phyloP scores from a whole-genome alignment of 192 early-diverging fungal species.

The Rhizophagus prolifer region DNA sequence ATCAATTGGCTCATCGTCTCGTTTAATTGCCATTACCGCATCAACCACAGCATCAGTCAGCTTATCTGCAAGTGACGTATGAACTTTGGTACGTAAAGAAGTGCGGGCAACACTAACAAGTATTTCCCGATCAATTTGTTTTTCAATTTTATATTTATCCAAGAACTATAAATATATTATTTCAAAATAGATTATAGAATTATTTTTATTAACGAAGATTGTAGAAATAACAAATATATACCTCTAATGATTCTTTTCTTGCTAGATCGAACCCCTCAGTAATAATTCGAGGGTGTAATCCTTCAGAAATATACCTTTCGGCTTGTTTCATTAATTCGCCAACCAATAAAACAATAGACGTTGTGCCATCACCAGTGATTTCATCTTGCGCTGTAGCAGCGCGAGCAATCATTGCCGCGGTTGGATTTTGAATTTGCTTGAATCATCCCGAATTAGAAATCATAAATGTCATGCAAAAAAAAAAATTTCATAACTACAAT shows the following conservation, averaged over 20 bases:
- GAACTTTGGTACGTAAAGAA: slow-evolving; percentile 93
- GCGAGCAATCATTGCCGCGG: slow-evolving; percentile 98
- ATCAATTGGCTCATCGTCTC: slow-evolving; percentile 86
- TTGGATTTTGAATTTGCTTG: slow-evolving; percentile 99
- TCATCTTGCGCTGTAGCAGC: slow-evolving; percentile 99
- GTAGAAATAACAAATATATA: slow-evolving; percentile 33
- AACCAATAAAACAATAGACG: slow-evolving; percentile 93
- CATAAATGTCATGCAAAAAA: slow-evolving; percentile 5
- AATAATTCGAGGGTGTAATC: slow-evolving; percentile 92
- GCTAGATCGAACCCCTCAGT: slow-evolving; percentile 97
- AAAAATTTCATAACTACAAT: neutral
- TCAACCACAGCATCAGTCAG: slow-evolving; percentile 97
- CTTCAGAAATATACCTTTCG: slow-evolving; percentile 90
- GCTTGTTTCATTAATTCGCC: slow-evolving; percentile 98
- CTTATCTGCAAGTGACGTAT: slow-evolving; percentile 83
- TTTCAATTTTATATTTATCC: slow-evolving; percentile 78
- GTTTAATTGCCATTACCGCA: slow-evolving; percentile 85
- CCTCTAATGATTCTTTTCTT: slow-evolving; percentile 88
- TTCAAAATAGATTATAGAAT: neutral
- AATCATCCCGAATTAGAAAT: neutral
- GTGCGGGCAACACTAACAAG: slow-evolving; percentile 91
- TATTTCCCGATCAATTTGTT: slow-evolving; percentile 84
- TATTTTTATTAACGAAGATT: neutral
- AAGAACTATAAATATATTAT: slow-evolving; percentile 63
- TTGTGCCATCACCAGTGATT: slow-evolving; percentile 98